phyloP scores from a whole-genome alignment of 2,329 filamentous ascomycete genomes.

The Juglanconis sp. region DNA sequence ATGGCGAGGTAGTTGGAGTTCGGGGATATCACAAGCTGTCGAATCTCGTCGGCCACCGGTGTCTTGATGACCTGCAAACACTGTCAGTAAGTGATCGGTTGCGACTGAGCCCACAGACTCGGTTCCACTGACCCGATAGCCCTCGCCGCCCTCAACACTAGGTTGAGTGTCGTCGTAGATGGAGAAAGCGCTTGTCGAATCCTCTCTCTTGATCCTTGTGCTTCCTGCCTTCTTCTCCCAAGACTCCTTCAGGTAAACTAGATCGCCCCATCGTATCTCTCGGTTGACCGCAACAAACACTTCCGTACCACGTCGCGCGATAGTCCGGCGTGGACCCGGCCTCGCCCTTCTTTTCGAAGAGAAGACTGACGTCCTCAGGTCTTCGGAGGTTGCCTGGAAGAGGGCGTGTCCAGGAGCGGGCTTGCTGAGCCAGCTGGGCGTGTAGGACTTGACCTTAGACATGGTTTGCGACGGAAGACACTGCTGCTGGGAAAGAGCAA shows the following conservation, averaged over 20 bases:
- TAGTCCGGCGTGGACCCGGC: slow-evolving; percentile 57
- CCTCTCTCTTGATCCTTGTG: slow-evolving; percentile 47
- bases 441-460: slow-evolving; percentile 83
- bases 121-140: slow-evolving; percentile 43
- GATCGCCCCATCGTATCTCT: slow-evolving; percentile 87
- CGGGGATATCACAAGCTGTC: slow-evolving; percentile 81
- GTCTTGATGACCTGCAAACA: slow-evolving; percentile 65
- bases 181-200: slow-evolving; percentile 37
- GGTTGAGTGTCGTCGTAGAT: slow-evolving; percentile 25
- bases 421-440: slow-evolving; percentile 80
- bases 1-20: slow-evolving; percentile 79
- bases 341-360: slow-evolving; percentile 40
- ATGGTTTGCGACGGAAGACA: slow-evolving; percentile 45
- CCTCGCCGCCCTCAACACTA: slow-evolving; percentile 29
- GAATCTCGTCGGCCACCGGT: slow-evolving; percentile 76
- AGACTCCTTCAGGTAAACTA: slow-evolving; percentile 72
- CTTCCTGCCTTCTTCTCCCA: slow-evolving; percentile 40
- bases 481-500: slow-evolving; percentile 4
- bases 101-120: background rate
- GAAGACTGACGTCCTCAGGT: slow-evolving; percentile 26
- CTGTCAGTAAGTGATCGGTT: slow-evolving; percentile 2
- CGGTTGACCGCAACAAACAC: slow-evolving; percentile 85
- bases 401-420: slow-evolving; percentile 74
- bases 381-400: slow-evolving; percentile 55
- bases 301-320: slow-evolving; percentile 80